phyloP scores from a whole-genome alignment of 805 yeast species.

The Myxozyma melibiosi region DNA sequence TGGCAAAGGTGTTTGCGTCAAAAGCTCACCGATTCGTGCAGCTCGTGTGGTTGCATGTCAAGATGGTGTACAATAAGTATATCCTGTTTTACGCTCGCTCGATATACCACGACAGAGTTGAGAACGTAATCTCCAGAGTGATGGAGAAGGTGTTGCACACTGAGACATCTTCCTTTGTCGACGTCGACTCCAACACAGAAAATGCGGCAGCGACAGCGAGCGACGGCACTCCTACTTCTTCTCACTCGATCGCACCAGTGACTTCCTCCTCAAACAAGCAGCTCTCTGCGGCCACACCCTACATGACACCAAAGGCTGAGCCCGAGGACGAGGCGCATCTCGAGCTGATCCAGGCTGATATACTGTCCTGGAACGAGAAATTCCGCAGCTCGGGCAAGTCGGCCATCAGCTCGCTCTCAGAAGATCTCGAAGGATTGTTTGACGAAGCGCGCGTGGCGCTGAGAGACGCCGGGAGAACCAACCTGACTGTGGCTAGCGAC shows the following conservation, averaged over 20 bases:
- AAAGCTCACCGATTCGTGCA: background rate
- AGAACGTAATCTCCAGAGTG: background rate
- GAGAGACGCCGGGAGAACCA: background rate
- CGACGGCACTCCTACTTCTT: background rate
- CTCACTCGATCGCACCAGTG: background rate
- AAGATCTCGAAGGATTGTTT: slow-evolving; percentile 15
- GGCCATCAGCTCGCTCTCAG: slow-evolving; percentile 22
- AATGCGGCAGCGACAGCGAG: too few species aligned
- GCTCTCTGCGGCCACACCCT: slow-evolving; percentile 6
- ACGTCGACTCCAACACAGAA: too few species aligned
- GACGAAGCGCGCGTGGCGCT: slow-evolving; percentile 1
- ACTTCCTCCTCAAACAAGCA: background rate
- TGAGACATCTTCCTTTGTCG: too few species aligned
- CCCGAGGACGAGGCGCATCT: slow-evolving; percentile 12
- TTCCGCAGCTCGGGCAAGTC: slow-evolving; percentile 29
- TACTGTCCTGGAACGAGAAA: slow-evolving; percentile 20
- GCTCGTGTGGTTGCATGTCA: background rate
- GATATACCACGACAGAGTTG: background rate
- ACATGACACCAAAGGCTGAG: slow-evolving; percentile 21
- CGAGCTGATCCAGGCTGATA: slow-evolving; percentile 11
- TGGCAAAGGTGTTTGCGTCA: too few species aligned
- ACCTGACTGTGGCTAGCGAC: slow-evolving; percentile 7
- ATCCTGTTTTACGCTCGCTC: background rate
- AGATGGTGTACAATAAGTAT: background rate
- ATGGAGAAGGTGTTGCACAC: background rate